phyloP scores from a whole-genome alignment of 805 yeast genomes.

The Teunomyces atbi region DNA sequence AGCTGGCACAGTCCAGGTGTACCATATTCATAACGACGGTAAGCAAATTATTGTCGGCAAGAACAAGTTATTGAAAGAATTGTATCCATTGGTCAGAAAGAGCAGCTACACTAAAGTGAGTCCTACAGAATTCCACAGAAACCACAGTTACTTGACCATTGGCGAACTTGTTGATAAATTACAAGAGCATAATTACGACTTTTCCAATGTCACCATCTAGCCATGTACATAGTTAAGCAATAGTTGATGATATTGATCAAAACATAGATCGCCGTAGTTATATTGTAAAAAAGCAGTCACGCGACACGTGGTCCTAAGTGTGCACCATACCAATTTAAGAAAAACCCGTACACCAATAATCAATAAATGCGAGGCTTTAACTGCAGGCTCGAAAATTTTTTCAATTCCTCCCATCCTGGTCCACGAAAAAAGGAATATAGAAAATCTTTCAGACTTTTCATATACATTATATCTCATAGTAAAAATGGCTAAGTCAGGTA shows the following conservation, averaged over 20 bases:
- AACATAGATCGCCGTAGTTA: neutral
- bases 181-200: constrained; percentile 43
- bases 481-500: constrained; percentile 67
- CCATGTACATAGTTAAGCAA: constrained; percentile 8
- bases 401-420: constrained; percentile 5
- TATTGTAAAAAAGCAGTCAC: neutral
- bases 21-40: constrained; percentile 47
- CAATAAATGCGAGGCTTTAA: neutral
- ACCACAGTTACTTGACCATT: constrained; percentile 43
- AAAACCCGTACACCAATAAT: constrained; percentile 2
- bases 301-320: neutral
- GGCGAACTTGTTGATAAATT: constrained; percentile 51
- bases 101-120: constrained; percentile 44
- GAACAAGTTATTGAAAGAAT: constrained; percentile 54
- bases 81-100: constrained; percentile 51
- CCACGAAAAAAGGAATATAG: constrained; percentile 4
- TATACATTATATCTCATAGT: constrained; percentile 8
- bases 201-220: constrained; percentile 25
- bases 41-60: constrained; percentile 59
- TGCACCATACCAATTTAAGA: neutral
- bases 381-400: constrained; percentile 10
- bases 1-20: constrained; percentile 40
- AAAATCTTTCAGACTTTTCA: constrained; percentile 8
- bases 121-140: constrained; percentile 47
- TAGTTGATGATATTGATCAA: neutral